phyloP scores from a whole-genome alignment of 129 eudicot genomes.

The Artemisia argyi region DNA sequence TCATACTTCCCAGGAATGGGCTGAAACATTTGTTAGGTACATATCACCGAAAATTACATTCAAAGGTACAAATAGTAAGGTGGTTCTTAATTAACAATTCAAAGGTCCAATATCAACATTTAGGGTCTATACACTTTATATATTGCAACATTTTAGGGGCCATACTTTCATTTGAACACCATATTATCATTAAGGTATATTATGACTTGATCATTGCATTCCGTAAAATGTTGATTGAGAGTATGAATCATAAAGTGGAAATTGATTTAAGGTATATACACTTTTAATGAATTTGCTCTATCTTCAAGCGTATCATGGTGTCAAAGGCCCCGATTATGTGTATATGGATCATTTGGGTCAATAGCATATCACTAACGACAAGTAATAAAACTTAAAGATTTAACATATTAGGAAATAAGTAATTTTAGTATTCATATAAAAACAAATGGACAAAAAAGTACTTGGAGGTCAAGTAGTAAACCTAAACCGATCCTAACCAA shows the following conservation, averaged over 20 bases:
- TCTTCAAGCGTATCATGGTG: neutral
- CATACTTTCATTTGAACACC: neutral
- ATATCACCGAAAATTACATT: neutral
- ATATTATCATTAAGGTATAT: neutral
- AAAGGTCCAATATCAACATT: neutral
- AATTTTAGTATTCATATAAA: no score
- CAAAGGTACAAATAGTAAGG: neutral
- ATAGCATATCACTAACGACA: neutral
- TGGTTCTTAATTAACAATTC: neutral
- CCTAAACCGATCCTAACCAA: no score
- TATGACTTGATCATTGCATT: neutral
- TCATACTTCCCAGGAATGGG: slow-evolving; percentile 93
- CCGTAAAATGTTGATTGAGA: neutral
- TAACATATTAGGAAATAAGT: neutral
- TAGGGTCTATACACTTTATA: neutral
- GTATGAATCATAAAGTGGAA: neutral
- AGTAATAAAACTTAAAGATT: neutral
- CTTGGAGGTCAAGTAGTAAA: neutral
- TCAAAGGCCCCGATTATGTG: no score
- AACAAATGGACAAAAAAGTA: neutral
- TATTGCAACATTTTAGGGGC: neutral
- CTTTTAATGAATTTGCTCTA: neutral
- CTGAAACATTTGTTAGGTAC: slow-evolving; percentile 82
- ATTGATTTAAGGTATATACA: neutral
- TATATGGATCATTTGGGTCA: neutral